Evolutionary conservation across 805 yeast species (phyloP), one percentile per base, ranked within the genome.

Genomic region (Hanseniaspora pseudoguilliermondii): DNA sequence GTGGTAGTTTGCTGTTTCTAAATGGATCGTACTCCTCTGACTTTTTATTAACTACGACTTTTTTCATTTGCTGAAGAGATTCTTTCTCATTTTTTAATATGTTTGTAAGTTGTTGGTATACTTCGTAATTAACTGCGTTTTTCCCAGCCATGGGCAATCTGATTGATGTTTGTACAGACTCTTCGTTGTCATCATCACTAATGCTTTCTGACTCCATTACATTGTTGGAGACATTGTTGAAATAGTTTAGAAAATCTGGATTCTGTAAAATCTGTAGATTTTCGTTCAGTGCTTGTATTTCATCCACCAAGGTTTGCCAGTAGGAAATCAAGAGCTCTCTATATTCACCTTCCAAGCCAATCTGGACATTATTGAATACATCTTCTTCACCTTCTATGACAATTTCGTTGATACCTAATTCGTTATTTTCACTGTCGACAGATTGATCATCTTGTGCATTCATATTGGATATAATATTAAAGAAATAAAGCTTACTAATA

Each of bases 271-370:
- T 46, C 32, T 35, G 15, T 6, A 48, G 15, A 5, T 55, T 49
- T 82, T 93, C 98, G 40, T 69, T 69, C 11, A 69, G 64, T 18
- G 62, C 57, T 55, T 69, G 70, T 50, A 93, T 88, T 55, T 84
- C 79, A 65, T 88, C 88, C 68, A 93, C 90, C 15, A 95, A 83
- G 62, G 86, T 95, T 71, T 93, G 98, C 98, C 98, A 93, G 68
- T 91, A 93, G 59, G 86, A 90, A 79, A 95, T 83, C 90, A 93
- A 86, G 73, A 83, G 78, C 62, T 86, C 90, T 58, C 88, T 78
- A 69, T 89, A 84, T 57, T 81, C 79, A 2, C 96, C 96, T 7
- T 76, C 75, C 21, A 91, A 73, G 1, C 97, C 97, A 65, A 89
- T 97, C 1, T 95, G 96, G 7, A 93, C 97, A 67, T 93, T 93